Percentiles rank a stretch among this genome's conserved stretches.
Conservation (phyloP, 2,329 filamentous ascomycete genomes). For the Cryphonectria radicalis region DNA sequence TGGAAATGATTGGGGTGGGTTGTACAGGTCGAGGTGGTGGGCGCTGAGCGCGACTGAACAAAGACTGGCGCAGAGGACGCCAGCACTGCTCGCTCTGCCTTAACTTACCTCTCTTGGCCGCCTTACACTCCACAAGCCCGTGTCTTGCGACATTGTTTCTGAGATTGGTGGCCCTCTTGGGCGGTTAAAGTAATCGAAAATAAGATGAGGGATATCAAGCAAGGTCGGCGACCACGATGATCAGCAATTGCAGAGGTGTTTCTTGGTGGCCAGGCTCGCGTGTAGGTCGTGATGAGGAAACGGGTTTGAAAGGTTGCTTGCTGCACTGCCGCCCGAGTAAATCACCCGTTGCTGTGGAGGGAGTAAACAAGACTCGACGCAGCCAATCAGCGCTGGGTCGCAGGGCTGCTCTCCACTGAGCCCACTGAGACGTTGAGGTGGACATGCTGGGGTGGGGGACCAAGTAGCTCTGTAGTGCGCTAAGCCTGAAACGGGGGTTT, state of each 20-base stretch:
- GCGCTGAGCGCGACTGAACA: constrained; percentile 29
- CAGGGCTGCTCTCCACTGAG: not conserved
- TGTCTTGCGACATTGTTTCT: constrained; percentile 79
- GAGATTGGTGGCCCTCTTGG: constrained; percentile 11
- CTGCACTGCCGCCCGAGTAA: constrained; percentile 9
- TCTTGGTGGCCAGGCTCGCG: constrained; percentile 11
- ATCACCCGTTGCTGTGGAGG: constrained; percentile 25
- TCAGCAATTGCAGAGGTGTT: not conserved
- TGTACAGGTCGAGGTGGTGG: constrained; percentile 11
- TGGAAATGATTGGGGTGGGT: constrained; percentile 42
- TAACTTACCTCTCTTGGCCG: constrained; percentile 81
- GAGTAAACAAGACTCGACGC: constrained; percentile 24
- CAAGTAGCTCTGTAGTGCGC: not conserved
- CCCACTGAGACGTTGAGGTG: not conserved
- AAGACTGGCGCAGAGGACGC: constrained; percentile 11
- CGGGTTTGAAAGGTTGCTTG: constrained; percentile 12
- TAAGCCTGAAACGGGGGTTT: not conserved
- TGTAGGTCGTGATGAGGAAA: constrained; percentile 10
- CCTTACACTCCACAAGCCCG: constrained; percentile 87
- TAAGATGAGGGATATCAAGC: not conserved
- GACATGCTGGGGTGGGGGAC: not conserved
- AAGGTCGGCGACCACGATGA: constrained; percentile 2
- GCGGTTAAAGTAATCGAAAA: not conserved
- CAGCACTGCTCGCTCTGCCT: constrained; percentile 26
- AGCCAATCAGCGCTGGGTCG: constrained; percentile 14